Conservation (phyloP, 179 eudicot genomes). For the Carnegiea gigantea region DNA sequence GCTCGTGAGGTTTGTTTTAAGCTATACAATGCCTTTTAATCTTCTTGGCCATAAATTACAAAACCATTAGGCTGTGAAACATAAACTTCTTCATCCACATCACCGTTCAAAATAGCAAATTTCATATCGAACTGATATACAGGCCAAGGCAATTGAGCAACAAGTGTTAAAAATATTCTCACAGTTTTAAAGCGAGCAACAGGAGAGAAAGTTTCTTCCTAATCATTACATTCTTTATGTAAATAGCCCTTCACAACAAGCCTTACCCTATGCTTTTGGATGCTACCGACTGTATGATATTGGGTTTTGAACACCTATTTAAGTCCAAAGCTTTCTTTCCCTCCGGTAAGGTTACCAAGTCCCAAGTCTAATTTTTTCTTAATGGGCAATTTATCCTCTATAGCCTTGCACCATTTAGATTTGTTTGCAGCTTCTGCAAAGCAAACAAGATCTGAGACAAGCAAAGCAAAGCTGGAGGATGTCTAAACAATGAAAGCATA, state of each 20-base stretch:
- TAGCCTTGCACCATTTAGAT: neutral
- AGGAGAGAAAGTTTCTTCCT: neutral
- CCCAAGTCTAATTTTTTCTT: neutral
- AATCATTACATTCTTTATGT: neutral
- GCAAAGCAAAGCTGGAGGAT: too few species aligned
- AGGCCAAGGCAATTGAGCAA: neutral
- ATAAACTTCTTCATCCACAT: neutral
- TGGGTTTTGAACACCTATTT: neutral
- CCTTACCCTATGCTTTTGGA: neutral
- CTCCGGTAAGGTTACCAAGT: neutral
- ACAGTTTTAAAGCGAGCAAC: neutral
- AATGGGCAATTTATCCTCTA: neutral
- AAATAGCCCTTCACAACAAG: neutral
- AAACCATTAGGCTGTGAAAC: neutral
- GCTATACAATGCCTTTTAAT: constrained; percentile 10
- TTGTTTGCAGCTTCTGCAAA: neutral
- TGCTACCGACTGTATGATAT: neutral
- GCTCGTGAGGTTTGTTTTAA: constrained; percentile 14
- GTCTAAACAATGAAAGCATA: too few species aligned
- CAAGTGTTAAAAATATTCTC: neutral
- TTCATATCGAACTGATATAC: neutral
- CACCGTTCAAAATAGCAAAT: neutral
- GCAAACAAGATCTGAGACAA: neutral
- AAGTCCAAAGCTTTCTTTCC: neutral
- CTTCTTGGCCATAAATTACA: neutral